phyloP scores from a whole-genome alignment of 345 rosid species.

The Brassica juncea region DNA sequence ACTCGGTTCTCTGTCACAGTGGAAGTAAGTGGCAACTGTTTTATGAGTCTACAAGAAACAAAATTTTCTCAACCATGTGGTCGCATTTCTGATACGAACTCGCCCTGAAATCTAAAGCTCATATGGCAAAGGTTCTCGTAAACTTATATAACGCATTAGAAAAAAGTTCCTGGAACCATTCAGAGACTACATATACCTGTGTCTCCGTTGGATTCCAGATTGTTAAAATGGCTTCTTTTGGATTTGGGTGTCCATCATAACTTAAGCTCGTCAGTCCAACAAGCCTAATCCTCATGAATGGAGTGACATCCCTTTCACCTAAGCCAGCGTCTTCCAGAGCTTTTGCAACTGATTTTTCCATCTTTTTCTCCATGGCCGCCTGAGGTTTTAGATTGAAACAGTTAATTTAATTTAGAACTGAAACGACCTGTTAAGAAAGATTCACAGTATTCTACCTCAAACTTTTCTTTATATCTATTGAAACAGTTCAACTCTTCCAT shows the following conservation, averaged over 20 bases:
- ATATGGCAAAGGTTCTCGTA: neutral
- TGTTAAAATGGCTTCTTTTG: conserved; percentile 76
- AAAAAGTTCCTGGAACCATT: neutral
- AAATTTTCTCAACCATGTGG: neutral
- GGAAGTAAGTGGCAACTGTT: conserved; percentile 19
- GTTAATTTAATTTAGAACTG: neutral
- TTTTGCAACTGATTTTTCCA: conserved; percentile 66
- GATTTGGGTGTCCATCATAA: conserved; percentile 39
- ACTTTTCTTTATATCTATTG: conserved; percentile 61
- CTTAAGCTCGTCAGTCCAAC: conserved; percentile 60
- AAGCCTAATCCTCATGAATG: conserved; percentile 86
- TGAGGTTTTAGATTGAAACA: conserved; percentile 36
- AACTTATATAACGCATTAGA: conserved; percentile 9
- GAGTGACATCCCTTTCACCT: conserved; percentile 74
- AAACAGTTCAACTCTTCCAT: conserved; percentile 72
- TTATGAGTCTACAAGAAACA: conserved; percentile 8
- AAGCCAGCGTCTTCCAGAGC: conserved; percentile 75
- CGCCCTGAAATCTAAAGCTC: neutral
- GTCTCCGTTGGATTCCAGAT: conserved; percentile 92
- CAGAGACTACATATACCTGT: conserved; percentile 54
- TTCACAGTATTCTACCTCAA: conserved; percentile 59
- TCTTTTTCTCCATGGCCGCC: conserved; percentile 62
- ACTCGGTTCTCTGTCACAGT: conserved; percentile 60
- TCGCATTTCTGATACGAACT: conserved; percentile 10
- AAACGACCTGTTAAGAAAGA: neutral